Percentiles rank a stretch among this genome's conserved stretches.
Conservation (phyloP, 345 rosid genomes). For the Euclidium syriacum region DNA sequence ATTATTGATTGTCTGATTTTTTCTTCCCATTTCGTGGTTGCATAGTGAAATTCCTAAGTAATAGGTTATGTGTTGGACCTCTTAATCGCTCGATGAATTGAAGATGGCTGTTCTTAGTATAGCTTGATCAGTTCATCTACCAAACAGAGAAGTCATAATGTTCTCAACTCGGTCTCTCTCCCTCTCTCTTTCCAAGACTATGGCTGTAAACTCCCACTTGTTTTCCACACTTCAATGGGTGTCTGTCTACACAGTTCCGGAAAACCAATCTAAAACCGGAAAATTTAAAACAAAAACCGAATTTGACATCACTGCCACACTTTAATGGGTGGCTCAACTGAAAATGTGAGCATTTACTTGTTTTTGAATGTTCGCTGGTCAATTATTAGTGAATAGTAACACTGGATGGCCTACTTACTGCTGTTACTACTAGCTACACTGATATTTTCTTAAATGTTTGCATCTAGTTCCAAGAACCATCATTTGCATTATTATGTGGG, state of each 20-base stretch:
- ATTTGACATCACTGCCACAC: not conserved
- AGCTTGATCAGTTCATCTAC: not conserved
- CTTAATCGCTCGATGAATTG: not conserved
- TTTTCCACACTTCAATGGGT: not conserved
- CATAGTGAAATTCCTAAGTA: not conserved
- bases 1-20: too few species aligned
- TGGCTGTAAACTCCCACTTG: not conserved
- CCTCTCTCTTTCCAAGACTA: not conserved
- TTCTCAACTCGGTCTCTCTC: too few species aligned
- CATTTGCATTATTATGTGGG: conserved; percentile 14
- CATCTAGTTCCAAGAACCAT: not conserved
- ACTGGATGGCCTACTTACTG: not conserved
- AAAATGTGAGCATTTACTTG: not conserved
- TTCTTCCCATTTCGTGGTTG: too few species aligned
- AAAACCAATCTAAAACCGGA: not conserved
- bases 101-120: not conserved
- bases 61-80: not conserved
- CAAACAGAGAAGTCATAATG: too few species aligned
- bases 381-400: not conserved
- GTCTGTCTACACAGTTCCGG: not conserved
- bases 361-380: conserved; percentile 2
- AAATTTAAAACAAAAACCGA: not conserved
- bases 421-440: conserved; percentile 7
- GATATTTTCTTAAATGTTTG: not conserved
- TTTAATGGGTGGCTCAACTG: not conserved